Evolutionary conservation across 495 filamentous ascomycete species (phyloP), one percentile per base, ranked within the genome.

Genomic region (Penicillium herquei): DNA sequence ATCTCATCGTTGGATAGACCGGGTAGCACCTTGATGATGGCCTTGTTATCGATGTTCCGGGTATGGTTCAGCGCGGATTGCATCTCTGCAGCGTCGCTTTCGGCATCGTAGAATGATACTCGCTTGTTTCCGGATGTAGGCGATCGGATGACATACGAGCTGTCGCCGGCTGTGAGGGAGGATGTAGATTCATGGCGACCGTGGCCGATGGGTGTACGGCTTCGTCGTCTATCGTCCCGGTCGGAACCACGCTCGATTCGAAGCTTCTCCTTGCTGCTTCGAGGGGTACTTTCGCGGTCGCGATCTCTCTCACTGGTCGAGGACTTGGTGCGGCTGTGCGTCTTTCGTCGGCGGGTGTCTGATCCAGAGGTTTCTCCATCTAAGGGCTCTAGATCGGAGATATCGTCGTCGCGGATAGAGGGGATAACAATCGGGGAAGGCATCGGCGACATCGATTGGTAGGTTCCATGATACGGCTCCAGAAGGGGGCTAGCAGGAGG

Each of bases 361-460:
- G 73, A 76, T 21, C 49, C 51, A 6, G 65, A 68, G 12, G 39
- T 53, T 11, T 59, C 61, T 6, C 61, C 67, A 11, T 74, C 73
- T 30, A 80, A 65, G 3, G 65, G 68, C 33, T 81, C 78, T 3
- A 81, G 39, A 55, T 82, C 79, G 2, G 78, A 81, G 21, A 82
- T 68, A 26, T 80, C 78, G 6, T 78, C 77, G 30, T 81, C 75
- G n/a, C 63, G 64, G 10, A 57, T 64, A 7, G 70, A 61, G 0
- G 77, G 70, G 17, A 76, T 67, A 47, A 79, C 68, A 40, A 87
- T 74, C 0, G 93, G 89, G 1, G 89, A 91, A 0, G 92, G 92
- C 90, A 96, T 94, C 2, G 94, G 93, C 1, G 92, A 96, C 61
- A 97, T 90, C 49, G 88, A 89, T 70, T 98, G 94, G 65, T 95